Evolutionary conservation across 1,139 yeast species (phyloP), one percentile per base, ranked within the genome.

Genomic region (Tardiomyces digboiensis): DNA sequence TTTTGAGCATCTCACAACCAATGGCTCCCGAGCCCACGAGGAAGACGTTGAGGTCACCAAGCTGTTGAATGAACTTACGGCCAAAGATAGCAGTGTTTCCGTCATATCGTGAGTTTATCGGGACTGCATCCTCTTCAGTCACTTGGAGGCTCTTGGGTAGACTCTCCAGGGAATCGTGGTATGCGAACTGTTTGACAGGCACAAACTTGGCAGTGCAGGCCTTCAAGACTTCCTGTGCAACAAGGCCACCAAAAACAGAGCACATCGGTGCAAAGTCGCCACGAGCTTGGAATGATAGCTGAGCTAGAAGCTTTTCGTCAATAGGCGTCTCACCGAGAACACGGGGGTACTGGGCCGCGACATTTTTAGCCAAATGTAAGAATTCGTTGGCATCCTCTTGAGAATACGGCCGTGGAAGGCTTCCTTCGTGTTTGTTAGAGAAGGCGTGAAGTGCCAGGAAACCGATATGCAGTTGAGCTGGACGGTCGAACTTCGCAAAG

Each of bases 1-100:
- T 89, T 67, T 91, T 91, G 59, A 91, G 74, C 93, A 93, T 91
- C 68, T 91, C 99, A 69, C 99, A 91, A 41, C 99, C 99, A 71
- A 91, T 91, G 36, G 99, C 99, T 61, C 99, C 99, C 2, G 97
- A 79, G 42, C 99, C 99, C 38, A 91, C 98, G 53, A 91, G 71
- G 64, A 91, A 91, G 4, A 89, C 87, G 59, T 77, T 82, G 52
- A 85, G 70, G 63, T 89, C 86, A 39, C 86, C 77, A 49, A 91
- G 67, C 42, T 70, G 71, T 56, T 82, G 78, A 59, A 86, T 91
- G 68, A 77, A 87, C 38, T 77, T 76, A 46, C 75, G 64, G 51
- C 99, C 99, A 56, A 88, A 88, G 2, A 91, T 96, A 3, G 97
- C 97, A 57, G 88, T 83, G 68, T 88, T 96, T 16, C 79, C 78